A percentile compares a stretch with the other conserved stretches of the same genome.
Conservation (phyloP, 1,139 yeast species). For the Groenewaldozyma sp. region DNA sequence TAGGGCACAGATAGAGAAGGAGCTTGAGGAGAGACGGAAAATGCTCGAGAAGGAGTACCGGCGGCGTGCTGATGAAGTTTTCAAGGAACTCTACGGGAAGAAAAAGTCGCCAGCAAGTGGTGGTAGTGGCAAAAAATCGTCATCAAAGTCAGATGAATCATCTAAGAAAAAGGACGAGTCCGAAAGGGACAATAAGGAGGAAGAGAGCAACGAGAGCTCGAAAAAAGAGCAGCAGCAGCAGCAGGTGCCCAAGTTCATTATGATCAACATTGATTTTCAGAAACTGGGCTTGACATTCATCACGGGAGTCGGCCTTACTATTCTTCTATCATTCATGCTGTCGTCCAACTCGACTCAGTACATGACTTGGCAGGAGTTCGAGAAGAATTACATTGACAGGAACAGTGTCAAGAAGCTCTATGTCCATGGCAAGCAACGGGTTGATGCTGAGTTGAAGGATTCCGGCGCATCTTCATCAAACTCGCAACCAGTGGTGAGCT, state of each 20-base stretch:
- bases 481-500: slow-evolving; percentile 35
- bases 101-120: not conserved
- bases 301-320: not conserved
- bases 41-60: not conserved
- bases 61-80: slow-evolving; percentile 1
- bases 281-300: slow-evolving; percentile 1
- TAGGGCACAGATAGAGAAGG: not conserved
- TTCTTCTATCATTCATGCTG: not conserved
- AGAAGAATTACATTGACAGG: slow-evolving; percentile 67
- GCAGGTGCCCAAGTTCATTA: slow-evolving; percentile 31
- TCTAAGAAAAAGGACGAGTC: slow-evolving; percentile 9
- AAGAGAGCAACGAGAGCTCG: slow-evolving; percentile 20
- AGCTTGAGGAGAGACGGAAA: not conserved
- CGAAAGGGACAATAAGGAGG: slow-evolving; percentile 17
- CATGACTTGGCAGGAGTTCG: slow-evolving; percentile 87
- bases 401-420: slow-evolving; percentile 71
- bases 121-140: not conserved
- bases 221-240: slow-evolving; percentile 15
- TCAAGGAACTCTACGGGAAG: slow-evolving; percentile 1
- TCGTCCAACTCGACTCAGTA: slow-evolving; percentile 8
- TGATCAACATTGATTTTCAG: slow-evolving; percentile 28
- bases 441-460: slow-evolving; percentile 20
- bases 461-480: slow-evolving; percentile 8
- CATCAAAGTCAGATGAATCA: not conserved
- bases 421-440: slow-evolving; percentile 72